Conservation (phyloP, 2,329 filamentous ascomycete species). For the Penicillium sp. region DNA sequence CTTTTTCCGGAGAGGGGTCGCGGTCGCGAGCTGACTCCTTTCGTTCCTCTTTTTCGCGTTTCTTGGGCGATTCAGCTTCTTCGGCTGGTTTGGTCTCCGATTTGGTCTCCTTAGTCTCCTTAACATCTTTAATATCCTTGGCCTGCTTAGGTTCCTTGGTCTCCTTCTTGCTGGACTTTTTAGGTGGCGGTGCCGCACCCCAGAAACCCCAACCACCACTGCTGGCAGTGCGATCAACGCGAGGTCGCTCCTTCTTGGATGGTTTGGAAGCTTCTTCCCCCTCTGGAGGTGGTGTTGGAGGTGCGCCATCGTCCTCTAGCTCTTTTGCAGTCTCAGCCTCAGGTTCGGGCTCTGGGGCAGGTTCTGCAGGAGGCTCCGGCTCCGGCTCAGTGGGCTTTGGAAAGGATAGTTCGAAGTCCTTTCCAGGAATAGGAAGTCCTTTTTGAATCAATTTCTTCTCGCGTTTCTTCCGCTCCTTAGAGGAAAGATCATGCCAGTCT, state of each 20-base stretch:
- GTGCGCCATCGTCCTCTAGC: conserved; percentile 25
- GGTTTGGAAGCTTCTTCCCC: conserved; percentile 57
- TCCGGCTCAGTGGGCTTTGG: conserved; percentile 23
- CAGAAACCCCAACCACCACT: conserved; percentile 75
- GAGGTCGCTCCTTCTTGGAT: conserved; percentile 73
- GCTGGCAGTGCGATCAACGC: conserved; percentile 69
- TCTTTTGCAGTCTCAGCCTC: conserved; percentile 23
- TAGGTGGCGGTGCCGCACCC: conserved; percentile 57
- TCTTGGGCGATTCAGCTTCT: conserved; percentile 28
- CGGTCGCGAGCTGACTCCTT: conserved; percentile 32
- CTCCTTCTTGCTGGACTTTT: conserved; percentile 55
- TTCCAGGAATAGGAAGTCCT: conserved; percentile 34
- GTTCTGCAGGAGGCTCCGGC: conserved; percentile 32
- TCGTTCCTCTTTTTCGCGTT: conserved; percentile 32
- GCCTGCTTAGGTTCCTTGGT: conserved; percentile 19
- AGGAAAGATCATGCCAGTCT: conserved; percentile 35
- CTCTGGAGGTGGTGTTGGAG: conserved; percentile 55
- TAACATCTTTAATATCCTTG: conserved; percentile 41
- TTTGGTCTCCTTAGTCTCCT: conserved; percentile 54
- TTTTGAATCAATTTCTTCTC: conserved; percentile 31
- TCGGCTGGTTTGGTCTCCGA: not conserved
- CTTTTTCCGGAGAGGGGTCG: conserved; percentile 37
- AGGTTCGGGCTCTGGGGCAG: conserved; percentile 31
- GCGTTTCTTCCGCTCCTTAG: conserved; percentile 33
- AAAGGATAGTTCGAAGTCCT: conserved; percentile 29